Conservation (phyloP, 1,284 basidiomycete genomes). For the Garcileccinum viscosum region DNA sequence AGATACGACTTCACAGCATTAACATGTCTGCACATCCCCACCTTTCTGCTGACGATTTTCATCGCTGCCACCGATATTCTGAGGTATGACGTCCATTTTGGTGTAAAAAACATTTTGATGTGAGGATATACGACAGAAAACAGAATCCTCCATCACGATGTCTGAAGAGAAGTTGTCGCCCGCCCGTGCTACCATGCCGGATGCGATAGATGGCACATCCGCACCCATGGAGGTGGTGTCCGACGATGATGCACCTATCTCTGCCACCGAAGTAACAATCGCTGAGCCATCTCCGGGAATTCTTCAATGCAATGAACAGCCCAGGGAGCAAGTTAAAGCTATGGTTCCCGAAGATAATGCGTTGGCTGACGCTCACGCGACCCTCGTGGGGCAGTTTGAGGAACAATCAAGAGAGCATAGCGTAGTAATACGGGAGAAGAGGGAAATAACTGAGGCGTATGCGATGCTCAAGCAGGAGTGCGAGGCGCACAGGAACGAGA, state of each 20-base stretch:
- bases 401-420: conserved; percentile 11
- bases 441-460: background rate
- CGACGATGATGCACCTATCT: background rate
- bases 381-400: conserved; percentile 11
- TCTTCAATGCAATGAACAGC: background rate
- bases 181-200: background rate
- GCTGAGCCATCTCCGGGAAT: background rate
- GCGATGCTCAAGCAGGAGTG: background rate
- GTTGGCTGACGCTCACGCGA: background rate
- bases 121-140: conserved; percentile 1
- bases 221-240: background rate
- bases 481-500: background rate
- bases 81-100: conserved; percentile 11
- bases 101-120: background rate
- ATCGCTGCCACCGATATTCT: background rate
- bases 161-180: background rate
- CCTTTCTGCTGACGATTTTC: background rate
- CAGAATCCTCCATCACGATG: background rate
- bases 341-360: conserved; percentile 10
- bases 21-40: conserved; percentile 10
- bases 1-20: conserved; percentile 11
- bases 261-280: background rate
- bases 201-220: background rate
- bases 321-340: conserved; percentile 1
- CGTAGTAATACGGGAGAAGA: background rate